A percentile compares a stretch with the other conserved stretches of the same genome.
Evolutionary conservation across 176 grass and related monocot species (phyloP).

Genomic region (Oryza longistaminata): DNA sequence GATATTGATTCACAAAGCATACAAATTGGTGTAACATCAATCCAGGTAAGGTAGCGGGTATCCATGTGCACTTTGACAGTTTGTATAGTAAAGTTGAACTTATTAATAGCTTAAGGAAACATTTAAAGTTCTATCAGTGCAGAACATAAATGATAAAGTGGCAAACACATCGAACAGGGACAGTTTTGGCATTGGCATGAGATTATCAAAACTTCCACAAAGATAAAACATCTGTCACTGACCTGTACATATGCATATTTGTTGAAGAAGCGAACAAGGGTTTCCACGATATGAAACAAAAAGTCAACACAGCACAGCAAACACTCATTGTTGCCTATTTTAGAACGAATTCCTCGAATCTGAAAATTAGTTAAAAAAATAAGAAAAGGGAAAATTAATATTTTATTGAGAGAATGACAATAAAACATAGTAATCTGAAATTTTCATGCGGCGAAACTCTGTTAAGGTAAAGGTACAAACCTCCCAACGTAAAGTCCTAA

Average conservation of each 20-base stretch:
- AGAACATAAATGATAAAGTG: conserved; percentile 26
- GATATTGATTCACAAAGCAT: not conserved
- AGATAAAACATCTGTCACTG: conserved; percentile 31
- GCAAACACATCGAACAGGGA: conserved; percentile 10
- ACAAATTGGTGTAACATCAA: conserved; percentile 8
- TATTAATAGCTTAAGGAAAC: not conserved
- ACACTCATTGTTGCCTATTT: conserved; percentile 94
- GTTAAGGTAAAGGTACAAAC: conserved; percentile 49
- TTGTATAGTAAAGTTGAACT: not conserved
- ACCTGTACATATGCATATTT: conserved; percentile 99
- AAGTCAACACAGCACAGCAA: conserved; percentile 96
- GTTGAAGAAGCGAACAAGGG: conserved; percentile 97
- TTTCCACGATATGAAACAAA: conserved; percentile 97
- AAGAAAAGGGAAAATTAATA: not conserved
- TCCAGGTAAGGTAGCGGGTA: not conserved
- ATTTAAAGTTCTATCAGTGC: not conserved
- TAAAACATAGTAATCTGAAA: not conserved
- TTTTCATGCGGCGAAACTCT: not conserved
- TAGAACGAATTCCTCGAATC: conserved; percentile 92
- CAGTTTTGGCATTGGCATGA: not conserved
- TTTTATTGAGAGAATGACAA: not conserved
- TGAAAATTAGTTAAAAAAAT: conserved; percentile 41
- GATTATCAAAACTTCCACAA: conserved; percentile 1
- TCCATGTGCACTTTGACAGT: not conserved
- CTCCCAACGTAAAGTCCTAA: conserved; percentile 94